phyloP scores from a whole-genome alignment of 2,329 filamentous ascomycete species.

The Botrytis tulipae region DNA sequence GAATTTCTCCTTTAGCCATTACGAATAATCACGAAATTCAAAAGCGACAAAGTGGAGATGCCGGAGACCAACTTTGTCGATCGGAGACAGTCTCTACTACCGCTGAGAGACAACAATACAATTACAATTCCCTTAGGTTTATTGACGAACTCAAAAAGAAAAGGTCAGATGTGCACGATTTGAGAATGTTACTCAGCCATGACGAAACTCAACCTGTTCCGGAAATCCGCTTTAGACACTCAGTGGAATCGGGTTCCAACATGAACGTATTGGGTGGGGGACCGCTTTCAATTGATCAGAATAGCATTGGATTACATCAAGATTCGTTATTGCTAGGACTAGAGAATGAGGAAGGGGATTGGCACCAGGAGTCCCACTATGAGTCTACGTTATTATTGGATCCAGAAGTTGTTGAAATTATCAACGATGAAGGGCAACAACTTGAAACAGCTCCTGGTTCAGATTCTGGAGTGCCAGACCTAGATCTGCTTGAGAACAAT shows the following conservation, averaged over 20 bases:
- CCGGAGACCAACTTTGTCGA: background rate
- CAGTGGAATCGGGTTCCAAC: background rate
- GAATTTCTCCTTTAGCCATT: background rate
- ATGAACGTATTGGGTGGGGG: background rate
- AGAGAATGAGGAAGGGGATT: no score
- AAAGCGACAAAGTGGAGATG: background rate
- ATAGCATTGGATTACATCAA: background rate
- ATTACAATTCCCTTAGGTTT: background rate
- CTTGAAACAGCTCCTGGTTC: background rate
- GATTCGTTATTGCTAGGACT: constrained; percentile 1
- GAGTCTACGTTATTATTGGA: background rate
- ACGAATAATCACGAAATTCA: background rate
- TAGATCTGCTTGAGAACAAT: background rate
- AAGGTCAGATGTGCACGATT: background rate
- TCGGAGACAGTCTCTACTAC: background rate
- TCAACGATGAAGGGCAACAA: background rate
- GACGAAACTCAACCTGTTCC: background rate
- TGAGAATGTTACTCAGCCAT: background rate
- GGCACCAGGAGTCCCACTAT: background rate
- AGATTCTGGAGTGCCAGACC: constrained; percentile 24
- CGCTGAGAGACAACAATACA: no score
- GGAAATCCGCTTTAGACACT: background rate
- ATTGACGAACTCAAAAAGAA: background rate
- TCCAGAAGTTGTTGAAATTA: fast-evolving
- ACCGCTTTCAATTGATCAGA: background rate